Base-by-base conservation (phyloP, 148 eudicot species). In the Vaccinium vitisidaea region DNA sequence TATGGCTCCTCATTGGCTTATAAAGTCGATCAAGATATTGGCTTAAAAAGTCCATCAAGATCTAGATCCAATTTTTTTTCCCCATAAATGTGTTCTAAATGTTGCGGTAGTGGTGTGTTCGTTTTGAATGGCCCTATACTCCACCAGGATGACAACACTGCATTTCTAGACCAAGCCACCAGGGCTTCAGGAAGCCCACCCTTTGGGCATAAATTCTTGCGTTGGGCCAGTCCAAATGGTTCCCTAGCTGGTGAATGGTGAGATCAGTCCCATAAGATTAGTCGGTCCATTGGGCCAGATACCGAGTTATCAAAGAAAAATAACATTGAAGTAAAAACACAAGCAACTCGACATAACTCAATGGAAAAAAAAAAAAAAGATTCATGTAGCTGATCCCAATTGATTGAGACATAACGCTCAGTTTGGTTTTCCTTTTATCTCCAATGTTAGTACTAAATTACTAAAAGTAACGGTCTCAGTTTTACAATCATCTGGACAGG, bases 401-500 rank as follows among this genome's bases (percentile, higher is more conserved):
- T 43, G 46, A 43, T 43, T 43, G 46, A 5, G 46, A 43, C 46
- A 5, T 5, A 43, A 5, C 7, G 46, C 46, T 43, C 46, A 5
- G 6, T 43, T 5, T 43, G 46, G 46, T 65, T 65, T 23, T 23
- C 32, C 3, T 23, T 23, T 30, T 65, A 25, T 65, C 67, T 61
- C 11, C 8, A 61, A 61, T 61, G 67, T 21, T n/a, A 21, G 46
- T 43, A 1, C 61, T 53, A 13, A 14, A 1, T 12, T 49, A 27
- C 12, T 19, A 50, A 74, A 74, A 8, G 30, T 48, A 75, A 48
- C 54, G 8, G 1, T 46, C 23, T 83, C 39, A 75, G 71, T 65
- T 46, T n/a, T 75, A 82, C 16, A 52, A 8, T n/a, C 23, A 71
- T 77, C 16, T 6, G 48, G 3, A 75, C 87, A 95, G 98, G 98